Evolutionary conservation across 495 filamentous ascomycete genomes (phyloP), one percentile per base, ranked within the genome.

Genomic region (Hypoxylon lienhwacheense): DNA sequence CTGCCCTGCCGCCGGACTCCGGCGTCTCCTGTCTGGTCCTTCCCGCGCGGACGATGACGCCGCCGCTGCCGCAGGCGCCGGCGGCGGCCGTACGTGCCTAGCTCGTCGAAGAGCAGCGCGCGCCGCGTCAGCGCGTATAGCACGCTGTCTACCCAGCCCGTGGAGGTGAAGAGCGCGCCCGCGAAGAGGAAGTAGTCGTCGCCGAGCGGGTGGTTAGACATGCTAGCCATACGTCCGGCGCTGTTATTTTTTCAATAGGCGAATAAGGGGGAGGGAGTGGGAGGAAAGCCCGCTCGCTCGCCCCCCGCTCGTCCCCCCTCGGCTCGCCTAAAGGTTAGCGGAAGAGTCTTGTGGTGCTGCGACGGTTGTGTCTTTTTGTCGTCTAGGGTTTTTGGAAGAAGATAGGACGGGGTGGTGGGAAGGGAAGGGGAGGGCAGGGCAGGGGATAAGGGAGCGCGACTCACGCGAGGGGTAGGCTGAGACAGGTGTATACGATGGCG

Each of bases 91-190:
- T 52, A 55, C 29, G 49, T 47, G 17, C 53, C 41, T 14, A 53
- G 22, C 39, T 66, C 65, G 47, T 58, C 53, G 49, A 65, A 72
- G 11, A 73, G 62, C 14, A 73, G 55, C 7, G 73, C 68, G 7
- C 74, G 67, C 7, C 84, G 77, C 10, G 83, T 88, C 10, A 84
- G 64, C 1, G 82, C 79, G 61, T 88, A 88, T 2, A 87, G 74
- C 2, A 83, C 33, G 4, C 81, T 81, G 53, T 88, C 85, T 20
- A 86, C 72, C 66, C 83, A 78, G 3, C 85, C 85, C 25, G 80
- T 84, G 35, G 74, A 82, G 1, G 84, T 83, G 24, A 88, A 83
- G 47, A 87, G 68, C 2, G 78, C 75, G 5, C 84, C 85, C 1
- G 83, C 82, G 33, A 81, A 73, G 54, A 76, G 78, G 66, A 82